Conservation (phyloP, 2,329 filamentous ascomycete species). For the Apiospora marii region DNA sequence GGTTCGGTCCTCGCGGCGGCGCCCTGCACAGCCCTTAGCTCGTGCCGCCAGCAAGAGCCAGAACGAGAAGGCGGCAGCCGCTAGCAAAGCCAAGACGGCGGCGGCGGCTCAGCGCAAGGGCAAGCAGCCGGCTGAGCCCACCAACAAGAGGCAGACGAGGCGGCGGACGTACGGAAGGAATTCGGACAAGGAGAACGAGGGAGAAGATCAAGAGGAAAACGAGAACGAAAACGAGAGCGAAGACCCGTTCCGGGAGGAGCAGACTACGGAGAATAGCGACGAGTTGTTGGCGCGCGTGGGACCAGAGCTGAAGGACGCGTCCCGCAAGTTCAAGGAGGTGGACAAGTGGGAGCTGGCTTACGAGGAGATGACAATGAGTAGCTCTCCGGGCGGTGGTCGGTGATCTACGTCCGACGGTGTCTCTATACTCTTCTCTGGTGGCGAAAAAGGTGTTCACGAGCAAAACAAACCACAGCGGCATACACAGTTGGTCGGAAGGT, state of each 20-base stretch:
- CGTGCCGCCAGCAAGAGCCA: slow-evolving; percentile 40
- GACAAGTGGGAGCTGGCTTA: slow-evolving; percentile 74
- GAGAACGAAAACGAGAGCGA: slow-evolving; percentile 47
- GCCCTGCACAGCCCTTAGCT: slow-evolving; percentile 42
- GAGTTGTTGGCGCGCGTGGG: slow-evolving; percentile 50
- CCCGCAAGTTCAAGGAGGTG: slow-evolving; percentile 72
- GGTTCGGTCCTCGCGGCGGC: slow-evolving; percentile 47
- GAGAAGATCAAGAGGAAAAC: slow-evolving; percentile 41
- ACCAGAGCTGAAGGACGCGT: slow-evolving; percentile 65
- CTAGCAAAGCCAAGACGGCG: neutral
- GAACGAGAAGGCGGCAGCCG: slow-evolving; percentile 23
- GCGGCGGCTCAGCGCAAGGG: slow-evolving; percentile 29
- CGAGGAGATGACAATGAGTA: slow-evolving; percentile 67
- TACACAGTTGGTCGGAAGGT: neutral
- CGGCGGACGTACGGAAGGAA: slow-evolving; percentile 59
- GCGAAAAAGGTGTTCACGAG: neutral
- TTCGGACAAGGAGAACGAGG: slow-evolving; percentile 68
- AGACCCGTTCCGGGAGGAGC: slow-evolving; percentile 28
- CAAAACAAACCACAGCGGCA: neutral
- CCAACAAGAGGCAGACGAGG: slow-evolving; percentile 28
- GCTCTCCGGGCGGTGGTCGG: slow-evolving; percentile 60
- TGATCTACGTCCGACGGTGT: slow-evolving; percentile 35
- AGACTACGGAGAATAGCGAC: slow-evolving; percentile 45
- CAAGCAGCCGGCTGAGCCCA: slow-evolving; percentile 29
- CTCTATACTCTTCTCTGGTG: neutral